phyloP scores from a whole-genome alignment of 2,329 filamentous ascomycete species.

The Ustulina deusta region DNA sequence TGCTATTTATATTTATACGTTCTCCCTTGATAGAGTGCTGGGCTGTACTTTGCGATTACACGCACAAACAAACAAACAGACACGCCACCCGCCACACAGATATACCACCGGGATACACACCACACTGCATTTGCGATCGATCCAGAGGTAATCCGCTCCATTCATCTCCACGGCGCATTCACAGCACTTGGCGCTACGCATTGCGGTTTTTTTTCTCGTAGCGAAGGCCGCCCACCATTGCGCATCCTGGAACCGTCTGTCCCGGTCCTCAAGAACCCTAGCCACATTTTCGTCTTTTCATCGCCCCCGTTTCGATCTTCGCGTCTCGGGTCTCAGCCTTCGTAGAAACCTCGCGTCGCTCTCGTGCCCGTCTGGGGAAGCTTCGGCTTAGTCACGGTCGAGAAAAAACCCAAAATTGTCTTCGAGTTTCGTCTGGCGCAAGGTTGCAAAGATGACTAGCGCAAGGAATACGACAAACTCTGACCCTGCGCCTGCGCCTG shows the following conservation, averaged over 20 bases:
- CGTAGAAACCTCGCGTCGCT: not conserved
- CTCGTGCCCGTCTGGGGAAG: conserved; percentile 8
- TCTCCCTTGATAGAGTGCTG: not conserved
- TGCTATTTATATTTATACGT: not conserved
- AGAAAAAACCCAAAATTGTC: not conserved
- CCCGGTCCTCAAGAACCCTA: not conserved
- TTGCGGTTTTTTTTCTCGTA: not conserved
- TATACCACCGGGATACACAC: not conserved
- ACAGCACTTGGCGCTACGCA: conserved; percentile 6
- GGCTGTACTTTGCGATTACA: not conserved
- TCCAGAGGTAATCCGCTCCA: conserved; percentile 11
- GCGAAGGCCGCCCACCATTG: conserved; percentile 5
- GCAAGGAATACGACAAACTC: conserved; percentile 43
- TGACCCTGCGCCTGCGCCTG: conserved; percentile 17
- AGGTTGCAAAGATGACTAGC: conserved; percentile 45
- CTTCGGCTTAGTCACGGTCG: conserved; percentile 1
- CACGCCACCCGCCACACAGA: not conserved
- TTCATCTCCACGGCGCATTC: conserved; percentile 30
- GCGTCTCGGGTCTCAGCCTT: not conserved
- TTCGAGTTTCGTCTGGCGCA: conserved; percentile 12
- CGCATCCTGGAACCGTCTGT: conserved; percentile 7
- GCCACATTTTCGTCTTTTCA: conserved; percentile 1
- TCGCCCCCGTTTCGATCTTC: conserved; percentile 12
- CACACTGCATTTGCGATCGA: conserved; percentile 7
- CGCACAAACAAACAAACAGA: not conserved